A percentile compares a stretch with the other conserved stretches of the same genome.
Evolutionary conservation across 169 alveolate genomes (phyloP).

Genomic region (Babesia ovata): DNA sequence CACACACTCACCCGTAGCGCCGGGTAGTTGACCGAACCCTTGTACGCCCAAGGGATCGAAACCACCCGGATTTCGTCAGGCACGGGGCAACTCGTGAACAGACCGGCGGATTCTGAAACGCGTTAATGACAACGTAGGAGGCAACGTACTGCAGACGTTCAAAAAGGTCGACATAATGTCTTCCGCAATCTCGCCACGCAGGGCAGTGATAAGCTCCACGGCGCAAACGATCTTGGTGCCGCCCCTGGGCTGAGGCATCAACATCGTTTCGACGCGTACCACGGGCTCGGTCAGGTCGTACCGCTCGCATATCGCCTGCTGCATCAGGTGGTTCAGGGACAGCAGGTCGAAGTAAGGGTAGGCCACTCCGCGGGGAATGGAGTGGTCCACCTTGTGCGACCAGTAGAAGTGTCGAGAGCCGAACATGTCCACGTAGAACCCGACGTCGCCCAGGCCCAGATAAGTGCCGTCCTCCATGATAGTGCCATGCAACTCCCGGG

Average conservation of each 20-base stretch:
- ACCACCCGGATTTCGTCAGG: constrained; percentile 61
- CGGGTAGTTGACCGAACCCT: constrained; percentile 65
- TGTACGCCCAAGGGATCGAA: constrained; percentile 68
- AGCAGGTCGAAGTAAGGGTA: constrained; percentile 48
- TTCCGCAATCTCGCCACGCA: constrained; percentile 48
- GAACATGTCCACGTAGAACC: constrained; percentile 31
- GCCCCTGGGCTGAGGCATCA: constrained; percentile 7
- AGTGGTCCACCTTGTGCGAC: constrained; percentile 41
- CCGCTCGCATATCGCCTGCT: constrained; percentile 56
- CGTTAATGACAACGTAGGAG: background rate
- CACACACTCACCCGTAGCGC: constrained; percentile 57
- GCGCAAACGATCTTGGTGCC: constrained; percentile 30
- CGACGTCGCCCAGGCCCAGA: constrained; percentile 63
- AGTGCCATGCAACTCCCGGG: constrained; percentile 13
- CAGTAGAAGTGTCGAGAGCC: constrained; percentile 55
- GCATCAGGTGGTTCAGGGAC: constrained; percentile 52
- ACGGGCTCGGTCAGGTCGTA: constrained; percentile 58
- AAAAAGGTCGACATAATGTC: constrained; percentile 50
- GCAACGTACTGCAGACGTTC: constrained; percentile 62
- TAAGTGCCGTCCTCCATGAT: constrained; percentile 57
- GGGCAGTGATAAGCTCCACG: constrained; percentile 59
- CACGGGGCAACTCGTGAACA: constrained; percentile 51
- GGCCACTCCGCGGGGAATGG: constrained; percentile 28
- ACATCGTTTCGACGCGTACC: constrained; percentile 65
- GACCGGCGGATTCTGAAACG: constrained; percentile 47